Evolutionary conservation across 163 green algal genomes (phyloP).

Genomic region (Scenedesmus sp.): DNA sequence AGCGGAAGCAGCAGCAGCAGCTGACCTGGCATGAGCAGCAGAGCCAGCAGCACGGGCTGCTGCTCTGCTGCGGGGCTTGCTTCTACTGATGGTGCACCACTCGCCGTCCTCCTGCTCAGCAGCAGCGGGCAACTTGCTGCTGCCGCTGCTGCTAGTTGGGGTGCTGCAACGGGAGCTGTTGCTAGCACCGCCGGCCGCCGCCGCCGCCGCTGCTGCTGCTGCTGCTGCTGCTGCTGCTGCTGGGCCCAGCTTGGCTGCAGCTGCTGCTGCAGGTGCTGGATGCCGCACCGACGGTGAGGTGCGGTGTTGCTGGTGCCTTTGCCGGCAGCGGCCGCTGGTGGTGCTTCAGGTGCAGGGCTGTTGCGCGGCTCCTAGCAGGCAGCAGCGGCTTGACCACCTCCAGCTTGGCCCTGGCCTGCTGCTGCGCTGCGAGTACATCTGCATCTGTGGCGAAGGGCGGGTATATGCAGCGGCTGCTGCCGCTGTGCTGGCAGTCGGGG

Average conservation of each 20-base stretch:
- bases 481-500: not conserved
- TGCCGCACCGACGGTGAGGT: not conserved
- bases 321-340: not conserved
- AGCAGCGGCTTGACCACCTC: constrained; percentile 5
- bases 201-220: not conserved
- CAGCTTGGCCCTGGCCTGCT: not conserved
- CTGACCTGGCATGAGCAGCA: not conserved
- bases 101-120: too few species aligned
- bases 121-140: not conserved
- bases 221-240: constrained; percentile 9
- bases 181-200: not conserved
- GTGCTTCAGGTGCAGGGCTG: not conserved
- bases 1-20: not conserved
- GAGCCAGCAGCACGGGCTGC: not conserved
- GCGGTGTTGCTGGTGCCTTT: not conserved
- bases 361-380: constrained; percentile 20
- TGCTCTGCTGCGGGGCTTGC: not conserved
- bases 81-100: not conserved
- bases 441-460: constrained; percentile 47
- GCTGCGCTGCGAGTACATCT: constrained; percentile 1
- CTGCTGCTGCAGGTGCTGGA: constrained; percentile 1
- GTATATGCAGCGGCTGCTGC: not conserved
- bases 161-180: not conserved
- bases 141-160: not conserved
- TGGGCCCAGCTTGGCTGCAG: too few species aligned